Base-by-base conservation (phyloP, 2,329 filamentous ascomycete species). In the Drechslerella dactyloides region DNA sequence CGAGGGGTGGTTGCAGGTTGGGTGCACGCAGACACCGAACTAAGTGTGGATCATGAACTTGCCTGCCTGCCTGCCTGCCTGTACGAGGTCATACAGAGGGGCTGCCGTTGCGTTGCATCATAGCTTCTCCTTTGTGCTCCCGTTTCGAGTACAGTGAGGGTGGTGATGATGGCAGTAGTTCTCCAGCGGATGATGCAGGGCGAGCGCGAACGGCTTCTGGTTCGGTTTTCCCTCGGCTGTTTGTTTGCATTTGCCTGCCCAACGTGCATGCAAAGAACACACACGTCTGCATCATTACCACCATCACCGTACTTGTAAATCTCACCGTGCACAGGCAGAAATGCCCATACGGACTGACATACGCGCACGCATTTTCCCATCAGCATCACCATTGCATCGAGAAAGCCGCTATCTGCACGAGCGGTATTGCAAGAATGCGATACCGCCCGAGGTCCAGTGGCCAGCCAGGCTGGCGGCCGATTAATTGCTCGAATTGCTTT, bases 91-190 rank as follows among this genome's bases (percentile, higher is more conserved):
- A 61, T 65, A 72, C 55, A 72, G 50, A 57, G 42, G 57, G 56
- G 48, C 64, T 33, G 42, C 40, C 46, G 60, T 57, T 65, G 51
- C 46, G 60, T 57, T 65, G 68, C 60, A 64, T 61, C 68, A 65
- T 72, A 53, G 68, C 11, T 42, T 52, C 40, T 59, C 11, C 23
- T 53, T 21, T 64, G 40, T 60, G 10, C 11, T 17, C 17, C 53
- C 51, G 15, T 33, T 40, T 48, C 27, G 23, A 60, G 35, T 44
- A 44, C 55, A 46, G 37, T 44, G 56, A 59, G 37, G 42, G n/a
- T 59, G 56, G 7, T 40, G 27, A 55, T 68, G 55, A 56, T 60
- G 42, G n/a, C 44, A 40, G 24, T 48, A 37, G 23, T 35, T 53
- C 44, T 46, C 23, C 15, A 19, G 33, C 30, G 44, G 48, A 35